Percentiles rank a stretch among this genome's conserved stretches.
Evolutionary conservation across 805 yeast species (phyloP).

Genomic region (Kodamaea jinghongensis): DNA sequence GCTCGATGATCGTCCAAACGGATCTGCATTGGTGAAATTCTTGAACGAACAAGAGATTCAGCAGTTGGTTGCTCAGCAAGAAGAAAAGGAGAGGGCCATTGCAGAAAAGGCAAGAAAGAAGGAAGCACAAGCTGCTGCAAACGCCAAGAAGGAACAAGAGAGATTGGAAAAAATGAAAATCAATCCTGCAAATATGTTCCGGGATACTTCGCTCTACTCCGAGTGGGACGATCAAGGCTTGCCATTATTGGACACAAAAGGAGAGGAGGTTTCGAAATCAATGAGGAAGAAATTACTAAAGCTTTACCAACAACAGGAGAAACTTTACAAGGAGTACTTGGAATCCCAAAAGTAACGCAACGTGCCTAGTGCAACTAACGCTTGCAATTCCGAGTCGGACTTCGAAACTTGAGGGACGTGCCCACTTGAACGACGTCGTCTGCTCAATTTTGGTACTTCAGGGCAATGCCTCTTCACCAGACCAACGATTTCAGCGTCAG

Average conservation of each 20-base stretch:
- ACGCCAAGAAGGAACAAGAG: conserved; percentile 63
- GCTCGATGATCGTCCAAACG: conserved; percentile 82
- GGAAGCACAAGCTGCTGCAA: conserved; percentile 45
- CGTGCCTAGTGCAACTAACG: no score
- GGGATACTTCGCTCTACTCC: conserved; percentile 49
- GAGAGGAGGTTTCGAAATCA: conserved; percentile 84
- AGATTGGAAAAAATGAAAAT: conserved; percentile 63
- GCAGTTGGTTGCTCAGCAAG: conserved; percentile 60
- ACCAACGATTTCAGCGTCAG: no score
- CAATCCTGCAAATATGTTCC: conserved; percentile 73
- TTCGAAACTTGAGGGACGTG: no score
- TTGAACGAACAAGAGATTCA: conserved; percentile 65
- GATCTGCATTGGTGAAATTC: conserved; percentile 82
- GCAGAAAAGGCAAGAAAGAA: conserved; percentile 59
- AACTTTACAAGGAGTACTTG: conserved; percentile 69
- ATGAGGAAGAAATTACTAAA: conserved; percentile 78
- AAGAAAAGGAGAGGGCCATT: conserved; percentile 54
- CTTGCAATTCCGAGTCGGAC: no score
- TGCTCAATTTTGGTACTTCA: no score
- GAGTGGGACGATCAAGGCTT: conserved; percentile 86
- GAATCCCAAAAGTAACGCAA: conserved; percentile 9
- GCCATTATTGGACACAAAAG: conserved; percentile 72
- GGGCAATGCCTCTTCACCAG: no score
- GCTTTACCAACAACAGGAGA: conserved; percentile 75
- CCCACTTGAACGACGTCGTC: no score